Percentiles rank a stretch among this genome's conserved stretches.
phyloP scores from a whole-genome alignment of 2,329 filamentous ascomycete genomes.

The Fusarium falciforme region DNA sequence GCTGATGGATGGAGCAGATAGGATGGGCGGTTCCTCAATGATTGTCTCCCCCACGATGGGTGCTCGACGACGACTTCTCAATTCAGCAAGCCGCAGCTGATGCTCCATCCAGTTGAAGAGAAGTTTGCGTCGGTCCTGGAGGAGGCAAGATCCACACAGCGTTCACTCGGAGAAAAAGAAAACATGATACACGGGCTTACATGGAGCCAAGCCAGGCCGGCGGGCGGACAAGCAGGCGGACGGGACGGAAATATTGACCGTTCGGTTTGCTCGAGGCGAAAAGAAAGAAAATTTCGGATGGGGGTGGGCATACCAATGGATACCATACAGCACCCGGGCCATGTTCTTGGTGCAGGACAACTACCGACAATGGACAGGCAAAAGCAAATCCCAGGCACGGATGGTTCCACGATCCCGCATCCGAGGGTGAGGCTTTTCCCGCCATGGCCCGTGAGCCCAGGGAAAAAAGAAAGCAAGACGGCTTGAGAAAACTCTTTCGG shows the following conservation, averaged over 20 bases:
- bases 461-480: conserved; percentile 31
- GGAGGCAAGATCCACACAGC: conserved; percentile 4
- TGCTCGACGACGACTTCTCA: not conserved
- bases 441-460: conserved; percentile 22
- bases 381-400: conserved; percentile 35
- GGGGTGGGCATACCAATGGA: conserved; percentile 1
- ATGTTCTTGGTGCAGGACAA: conserved; percentile 22
- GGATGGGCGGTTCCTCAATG: not conserved
- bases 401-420: conserved; percentile 31
- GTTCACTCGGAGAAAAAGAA: conserved; percentile 6
- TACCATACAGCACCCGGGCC: not conserved
- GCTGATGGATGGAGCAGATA: not conserved
- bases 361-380: conserved; percentile 38
- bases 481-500: conserved; percentile 25
- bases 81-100: conserved; percentile 15
- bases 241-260: conserved; percentile 17
- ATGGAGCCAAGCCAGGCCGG: not conserved
- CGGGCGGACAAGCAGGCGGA: conserved; percentile 5
- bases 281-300: conserved; percentile 13
- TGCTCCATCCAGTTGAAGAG: not conserved
- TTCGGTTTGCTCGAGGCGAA: conserved; percentile 22
- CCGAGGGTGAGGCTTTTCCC: conserved; percentile 31
- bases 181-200: conserved; percentile 9
- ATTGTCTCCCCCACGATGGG: not conserved
- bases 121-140: not conserved